Evolutionary conservation across 2,329 filamentous ascomycete genomes (phyloP), one percentile per base, ranked within the genome.

Genomic region (Fusarium abutilonis): DNA sequence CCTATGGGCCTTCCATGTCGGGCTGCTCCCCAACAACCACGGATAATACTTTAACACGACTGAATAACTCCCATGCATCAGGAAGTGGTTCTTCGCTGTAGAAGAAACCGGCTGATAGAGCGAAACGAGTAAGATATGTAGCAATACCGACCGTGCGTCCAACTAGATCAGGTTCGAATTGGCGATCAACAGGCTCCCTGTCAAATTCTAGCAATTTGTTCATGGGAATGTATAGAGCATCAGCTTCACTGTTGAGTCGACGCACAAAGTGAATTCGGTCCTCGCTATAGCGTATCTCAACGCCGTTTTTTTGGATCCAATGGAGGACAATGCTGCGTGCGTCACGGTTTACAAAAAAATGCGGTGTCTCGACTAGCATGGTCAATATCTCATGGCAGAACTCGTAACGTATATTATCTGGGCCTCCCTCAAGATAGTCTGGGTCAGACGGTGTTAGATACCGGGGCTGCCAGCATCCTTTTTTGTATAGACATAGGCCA

Each of bases 211-310:
- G 9, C 4, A 59, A n/a, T 1, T 38, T 51, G 4, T 44, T 23
- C 3, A 10, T n/a, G 3, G 62, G 9, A 6, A 69, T 10, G 5
- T 58, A 69, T 0, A 67, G 11, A 7, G 35, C 13, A 10, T 67
- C 66, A 3, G 1, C 21, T 0, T 21, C 4, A 0, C 26, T 26
- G 1, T 60, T 21, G 34, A 67, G 62, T 3, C 9, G 43, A 10
- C 64, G 56, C 19, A 29, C 28, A n/a, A 64, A 49, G 10, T 55
- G 6, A 5, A 36, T 13, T 9, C 21, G 26, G 5, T 38, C 11
- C 6, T 43, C 23, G 4, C 26, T 42, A 11, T 3, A 42, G 1
- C 15, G 14, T 5, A 19, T 51, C 7, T 15, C 13, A 5, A 60
- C 9, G 8, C 4, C 31, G n/a, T 45, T 31, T 4, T 45, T n/a